Base-by-base conservation (phyloP, 2,329 filamentous ascomycete species). In the Huntiella moniliformis region DNA sequence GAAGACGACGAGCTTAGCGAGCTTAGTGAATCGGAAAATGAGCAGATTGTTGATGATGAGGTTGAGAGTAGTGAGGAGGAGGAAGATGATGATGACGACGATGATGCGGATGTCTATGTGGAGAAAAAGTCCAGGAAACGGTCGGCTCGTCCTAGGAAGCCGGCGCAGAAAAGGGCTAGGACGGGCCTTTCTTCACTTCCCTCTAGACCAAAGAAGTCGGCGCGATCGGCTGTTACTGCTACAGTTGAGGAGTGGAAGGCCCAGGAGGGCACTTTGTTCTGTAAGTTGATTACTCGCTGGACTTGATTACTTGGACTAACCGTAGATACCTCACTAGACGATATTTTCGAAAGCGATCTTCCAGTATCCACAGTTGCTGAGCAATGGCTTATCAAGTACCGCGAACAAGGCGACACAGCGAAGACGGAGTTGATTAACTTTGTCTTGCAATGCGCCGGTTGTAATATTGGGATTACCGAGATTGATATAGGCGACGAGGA, bases 401-500 rank as follows among this genome's bases (percentile, higher is more conserved):
- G 67, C 51, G 61, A 61, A 4, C 66, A 78, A 54, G 65, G 68
- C 50, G 63, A 67, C 12, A 63, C 60, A 22, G 73, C 74, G 8
- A 62, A 79, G 51, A 67, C 70, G 12, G 74, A 79, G 42, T 62
- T 81, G 46, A 69, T 82, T 54, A 81, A 80, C 60, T 78, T 76
- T 52, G 70, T 80, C 33, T 61, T 82, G 34, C 71, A 74, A 55
- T 73, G 82, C 51, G 77, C 87, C 13, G 91, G 91, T 28, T 93
- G 87, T 58, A 75, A 84, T 46, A 68, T 83, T 45, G 73, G 81
- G 53, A 74, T 98, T 46, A 81, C 79, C 7, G 72, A 74, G 35
- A 78, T 91, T 57, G 86, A 96, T 58, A 83, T 95, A 52, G 77
- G 79, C 53, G 88, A 98, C 58, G 77, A 85, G 5, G 91, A 98